A percentile compares a stretch with the other conserved stretches of the same genome.
Conservation (phyloP, 306 rosid species). For the Clitoria ternatea region DNA sequence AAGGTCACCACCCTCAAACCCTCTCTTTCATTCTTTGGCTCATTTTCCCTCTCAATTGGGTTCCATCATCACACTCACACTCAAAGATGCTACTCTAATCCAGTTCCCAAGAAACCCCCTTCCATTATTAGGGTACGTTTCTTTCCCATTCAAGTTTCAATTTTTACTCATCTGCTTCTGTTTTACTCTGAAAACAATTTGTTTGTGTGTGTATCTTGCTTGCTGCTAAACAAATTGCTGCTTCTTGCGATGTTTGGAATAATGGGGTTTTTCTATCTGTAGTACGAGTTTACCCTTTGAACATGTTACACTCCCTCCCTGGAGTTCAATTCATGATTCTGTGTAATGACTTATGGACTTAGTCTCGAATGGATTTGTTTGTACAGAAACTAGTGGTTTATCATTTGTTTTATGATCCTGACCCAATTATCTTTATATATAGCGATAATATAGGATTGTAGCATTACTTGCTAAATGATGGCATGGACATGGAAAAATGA, state of each 20-base stretch:
- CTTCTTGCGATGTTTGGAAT: background rate
- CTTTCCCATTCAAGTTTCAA: conserved; percentile 16
- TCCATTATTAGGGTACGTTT: conserved; percentile 61
- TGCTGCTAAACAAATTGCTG: no score
- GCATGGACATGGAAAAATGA: background rate
- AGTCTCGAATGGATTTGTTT: background rate
- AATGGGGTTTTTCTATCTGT: background rate
- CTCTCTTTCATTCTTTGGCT: conserved; percentile 24
- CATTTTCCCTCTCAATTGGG: conserved; percentile 35
- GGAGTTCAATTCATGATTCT: background rate
- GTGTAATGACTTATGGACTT: background rate
- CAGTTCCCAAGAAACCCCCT: conserved; percentile 23
- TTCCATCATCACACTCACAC: background rate
- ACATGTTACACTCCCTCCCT: background rate
- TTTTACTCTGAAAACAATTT: no score
- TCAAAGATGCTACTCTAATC: conserved; percentile 14
- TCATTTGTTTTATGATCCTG: background rate
- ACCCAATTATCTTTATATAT: background rate
- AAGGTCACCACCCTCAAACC: background rate
- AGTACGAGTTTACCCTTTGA: background rate
- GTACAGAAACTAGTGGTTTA: background rate
- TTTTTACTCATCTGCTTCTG: background rate
- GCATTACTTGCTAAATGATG: background rate
- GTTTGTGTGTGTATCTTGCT: no score
- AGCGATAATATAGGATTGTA: background rate